These are phyloP conservation scores for Colletotrichum endophyticum DNA, from an alignment of 2,329 filamentous ascomycete species.

Conservation along the genomic window DNA sequence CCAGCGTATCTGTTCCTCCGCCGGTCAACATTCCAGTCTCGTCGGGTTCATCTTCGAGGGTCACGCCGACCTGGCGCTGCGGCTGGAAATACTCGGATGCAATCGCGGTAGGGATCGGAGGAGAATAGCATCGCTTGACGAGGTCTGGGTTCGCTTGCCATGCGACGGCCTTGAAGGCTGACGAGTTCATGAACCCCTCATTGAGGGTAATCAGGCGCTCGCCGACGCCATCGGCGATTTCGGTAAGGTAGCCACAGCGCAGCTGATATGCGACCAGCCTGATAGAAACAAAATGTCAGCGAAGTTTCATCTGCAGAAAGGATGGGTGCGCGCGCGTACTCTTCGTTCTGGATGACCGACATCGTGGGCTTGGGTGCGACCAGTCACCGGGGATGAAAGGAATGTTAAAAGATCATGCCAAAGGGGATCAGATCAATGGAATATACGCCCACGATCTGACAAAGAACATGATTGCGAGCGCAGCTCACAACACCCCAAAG, in stretches of 20 bases:
- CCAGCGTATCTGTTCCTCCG: slow-evolving; percentile 70
- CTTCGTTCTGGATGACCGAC: slow-evolving; percentile 50
- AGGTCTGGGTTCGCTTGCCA: slow-evolving; percentile 78
- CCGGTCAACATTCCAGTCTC: slow-evolving; percentile 76
- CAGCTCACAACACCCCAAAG: slow-evolving; percentile 12
- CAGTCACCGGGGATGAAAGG: slow-evolving; percentile 8
- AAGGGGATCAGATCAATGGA: neutral
- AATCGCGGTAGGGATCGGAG: slow-evolving; percentile 82
- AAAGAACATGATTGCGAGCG: slow-evolving; percentile 19
- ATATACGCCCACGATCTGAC: neutral
- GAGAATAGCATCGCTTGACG: slow-evolving; percentile 83
- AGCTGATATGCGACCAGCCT: slow-evolving; percentile 85
- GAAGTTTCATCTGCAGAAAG: neutral
- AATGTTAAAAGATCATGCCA: slow-evolving; percentile 4
- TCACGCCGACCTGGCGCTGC: slow-evolving; percentile 65
- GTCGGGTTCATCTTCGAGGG: slow-evolving; percentile 73
- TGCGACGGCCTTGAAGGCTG: slow-evolving; percentile 81
- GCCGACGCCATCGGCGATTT: slow-evolving; percentile 83
- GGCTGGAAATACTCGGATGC: slow-evolving; percentile 85
- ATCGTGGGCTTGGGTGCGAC: slow-evolving; percentile 28
- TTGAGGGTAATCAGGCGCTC: slow-evolving; percentile 85
- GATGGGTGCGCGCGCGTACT: slow-evolving; percentile 33
- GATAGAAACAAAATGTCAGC: neutral
- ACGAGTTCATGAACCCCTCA: slow-evolving; percentile 78
- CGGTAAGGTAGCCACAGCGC: slow-evolving; percentile 78